Conservation (phyloP, 495 filamentous ascomycete genomes). For the Massariosphaeria phaeospora region DNA sequence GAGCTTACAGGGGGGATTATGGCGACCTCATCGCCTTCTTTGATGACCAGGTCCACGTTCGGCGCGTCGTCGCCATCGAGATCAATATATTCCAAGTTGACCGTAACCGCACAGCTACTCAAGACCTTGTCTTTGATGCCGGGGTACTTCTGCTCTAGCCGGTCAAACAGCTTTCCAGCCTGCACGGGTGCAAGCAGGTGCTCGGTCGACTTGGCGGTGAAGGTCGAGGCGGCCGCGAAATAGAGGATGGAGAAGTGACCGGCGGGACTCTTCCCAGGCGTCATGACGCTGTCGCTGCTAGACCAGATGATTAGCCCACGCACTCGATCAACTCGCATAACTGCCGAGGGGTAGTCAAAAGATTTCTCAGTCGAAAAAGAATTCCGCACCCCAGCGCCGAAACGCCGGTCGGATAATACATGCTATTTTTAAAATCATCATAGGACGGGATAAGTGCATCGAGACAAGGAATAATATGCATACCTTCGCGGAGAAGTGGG, state of each 20-base stretch:
- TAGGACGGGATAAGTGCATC: not conserved
- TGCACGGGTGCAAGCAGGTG: conserved; percentile 54
- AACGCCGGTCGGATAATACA: conserved; percentile 62
- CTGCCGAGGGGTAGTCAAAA: not conserved
- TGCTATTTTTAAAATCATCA: conserved; percentile 53
- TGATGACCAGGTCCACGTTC: conserved; percentile 48
- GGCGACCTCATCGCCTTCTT: conserved; percentile 82
- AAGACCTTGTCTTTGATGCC: conserved; percentile 75
- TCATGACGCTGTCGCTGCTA: conserved; percentile 88
- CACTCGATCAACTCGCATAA: too few species aligned
- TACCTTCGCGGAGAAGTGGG: too few species aligned
- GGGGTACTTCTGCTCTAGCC: conserved; percentile 71
- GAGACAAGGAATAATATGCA: not conserved
- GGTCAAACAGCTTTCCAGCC: conserved; percentile 53
- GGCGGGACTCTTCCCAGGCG: conserved; percentile 45
- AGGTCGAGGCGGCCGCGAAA: conserved; percentile 29
- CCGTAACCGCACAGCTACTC: conserved; percentile 70
- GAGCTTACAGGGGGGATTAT: conserved; percentile 97
- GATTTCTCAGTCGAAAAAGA: conserved; percentile 19
- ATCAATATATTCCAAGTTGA: conserved; percentile 88
- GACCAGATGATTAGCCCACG: conserved; percentile 49
- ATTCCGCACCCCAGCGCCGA: conserved; percentile 32
- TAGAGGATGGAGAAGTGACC: conserved; percentile 32
- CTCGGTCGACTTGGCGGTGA: conserved; percentile 37
- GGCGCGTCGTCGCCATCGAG: conserved; percentile 45